phyloP scores from a whole-genome alignment of 2,329 filamentous ascomycete genomes.

The Rutstroemia sp. region DNA sequence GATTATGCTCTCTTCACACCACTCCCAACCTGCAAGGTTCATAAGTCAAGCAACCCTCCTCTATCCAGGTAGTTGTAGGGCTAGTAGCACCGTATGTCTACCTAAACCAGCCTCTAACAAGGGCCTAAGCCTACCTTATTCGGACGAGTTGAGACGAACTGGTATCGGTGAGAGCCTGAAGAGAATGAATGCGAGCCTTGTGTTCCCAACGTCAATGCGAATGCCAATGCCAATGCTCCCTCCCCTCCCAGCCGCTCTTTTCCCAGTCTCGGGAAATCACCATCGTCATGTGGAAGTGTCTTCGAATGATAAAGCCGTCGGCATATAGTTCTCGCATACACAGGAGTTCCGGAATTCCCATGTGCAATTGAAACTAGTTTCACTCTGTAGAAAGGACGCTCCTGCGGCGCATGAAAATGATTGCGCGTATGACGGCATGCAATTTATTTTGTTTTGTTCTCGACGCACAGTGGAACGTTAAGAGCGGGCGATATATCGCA shows the following conservation, averaged over 20 bases:
- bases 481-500: not conserved
- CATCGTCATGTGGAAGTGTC: too few species aligned
- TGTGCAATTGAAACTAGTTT: too few species aligned
- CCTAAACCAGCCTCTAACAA: not conserved
- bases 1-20: too few species aligned
- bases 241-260: not conserved
- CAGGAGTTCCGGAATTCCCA: too few species aligned
- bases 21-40: too few species aligned
- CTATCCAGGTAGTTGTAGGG: not conserved
- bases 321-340: too few species aligned
- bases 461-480: not conserved
- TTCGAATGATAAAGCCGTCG: too few species aligned
- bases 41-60: too few species aligned
- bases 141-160: constrained; percentile 9
- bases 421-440: constrained; percentile 21
- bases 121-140: constrained; percentile 15
- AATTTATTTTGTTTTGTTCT: not conserved
- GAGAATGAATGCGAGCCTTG: not conserved
- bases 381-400: not conserved
- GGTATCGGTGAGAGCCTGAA: constrained; percentile 9
- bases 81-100: not conserved
- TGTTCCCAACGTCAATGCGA: too few species aligned
- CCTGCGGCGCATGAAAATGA: constrained; percentile 13
- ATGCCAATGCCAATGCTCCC: too few species aligned
- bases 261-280: not conserved